Evolutionary conservation across 495 filamentous ascomycete genomes (phyloP), one percentile per base, ranked within the genome.

Genomic region (Penicillium silybi): DNA sequence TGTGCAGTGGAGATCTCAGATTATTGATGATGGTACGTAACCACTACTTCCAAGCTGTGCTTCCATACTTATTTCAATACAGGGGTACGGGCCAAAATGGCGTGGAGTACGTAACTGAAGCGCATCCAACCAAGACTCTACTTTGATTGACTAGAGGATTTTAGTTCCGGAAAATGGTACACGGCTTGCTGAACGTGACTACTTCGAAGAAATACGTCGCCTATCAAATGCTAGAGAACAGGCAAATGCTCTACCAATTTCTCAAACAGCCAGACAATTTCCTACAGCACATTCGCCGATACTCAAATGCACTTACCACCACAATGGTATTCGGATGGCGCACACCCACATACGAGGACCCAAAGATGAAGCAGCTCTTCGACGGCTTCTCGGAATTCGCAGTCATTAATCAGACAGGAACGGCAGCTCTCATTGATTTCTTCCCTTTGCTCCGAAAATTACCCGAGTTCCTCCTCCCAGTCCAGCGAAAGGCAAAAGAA

Each of bases 261-360:
- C 48, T 67, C 1, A 50, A 58, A 0, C 27, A 54, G 10, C 79
- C 79, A 0, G 45, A 72, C 13, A 44, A 72, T 6, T 67, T 76
- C 60, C 52, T 77, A n/a, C 64, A 76, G 43, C 73, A 80, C 53
- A 73, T 82, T 41, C 70, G 78, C 10, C 71, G 79, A 39, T 83
- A 79, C 58, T 70, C 77, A 17, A 77, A 76, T 51, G 69, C 79
- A 5, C 62, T 82, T n/a, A 77, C 77, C 4, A 82, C 79, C 7
- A 76, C 71, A 20, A 81, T 82, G 75, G 66, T 79, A 6, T 83
- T 76, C 50, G 80, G 80, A 32, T 81, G 70, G 62, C 70, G 80
- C 13, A 74, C 72, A 4, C 56, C 69, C 0, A 70, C 63, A 5
- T 72, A 72, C 48, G 69, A 82, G 15, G 78, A 83, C 47, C 52